Percentiles rank a stretch among this genome's conserved stretches.
These are phyloP conservation scores for Phanerodontia chrysosporium DNA, from an alignment of 768 basidiomycete genomes.

Conservation along the genomic window DNA sequence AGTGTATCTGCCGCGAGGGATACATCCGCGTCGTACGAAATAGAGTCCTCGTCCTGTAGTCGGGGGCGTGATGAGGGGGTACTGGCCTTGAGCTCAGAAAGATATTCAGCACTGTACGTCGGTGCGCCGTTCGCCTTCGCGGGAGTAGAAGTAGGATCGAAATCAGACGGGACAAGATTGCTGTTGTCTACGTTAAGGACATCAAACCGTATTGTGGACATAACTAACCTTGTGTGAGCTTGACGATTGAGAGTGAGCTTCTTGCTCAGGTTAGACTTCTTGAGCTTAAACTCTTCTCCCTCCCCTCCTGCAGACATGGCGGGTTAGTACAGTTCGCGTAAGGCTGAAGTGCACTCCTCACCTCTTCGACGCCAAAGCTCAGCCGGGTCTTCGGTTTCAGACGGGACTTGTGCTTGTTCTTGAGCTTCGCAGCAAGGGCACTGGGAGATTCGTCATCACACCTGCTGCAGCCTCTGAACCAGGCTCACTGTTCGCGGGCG, in stretches of 20 bases:
- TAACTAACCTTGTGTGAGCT: slow-evolving; percentile 27
- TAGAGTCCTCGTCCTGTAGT: slow-evolving; percentile 27
- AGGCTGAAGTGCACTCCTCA: slow-evolving; percentile 24
- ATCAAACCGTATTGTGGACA: not conserved
- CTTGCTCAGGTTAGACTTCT: slow-evolving; percentile 73
- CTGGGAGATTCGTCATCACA: slow-evolving; percentile 50
- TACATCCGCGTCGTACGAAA: slow-evolving; percentile 45
- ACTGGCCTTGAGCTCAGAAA: slow-evolving; percentile 75
- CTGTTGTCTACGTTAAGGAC: slow-evolving; percentile 21
- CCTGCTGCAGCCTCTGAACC: slow-evolving; percentile 27
- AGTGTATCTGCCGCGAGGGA: slow-evolving; percentile 38
- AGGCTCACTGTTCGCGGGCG: slow-evolving; percentile 12
- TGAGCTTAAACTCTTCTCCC: slow-evolving; percentile 69
- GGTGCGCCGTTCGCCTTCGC: slow-evolving; percentile 43
- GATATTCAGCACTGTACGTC: slow-evolving; percentile 66
- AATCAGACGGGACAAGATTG: slow-evolving; percentile 37
- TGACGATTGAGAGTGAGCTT: slow-evolving; percentile 56
- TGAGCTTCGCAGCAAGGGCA: slow-evolving; percentile 60
- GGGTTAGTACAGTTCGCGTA: slow-evolving; percentile 24
- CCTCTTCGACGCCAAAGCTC: slow-evolving; percentile 78
- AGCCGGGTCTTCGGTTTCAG: slow-evolving; percentile 61
- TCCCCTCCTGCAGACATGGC: slow-evolving; percentile 42
- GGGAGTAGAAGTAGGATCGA: slow-evolving; percentile 51
- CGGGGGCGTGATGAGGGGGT: slow-evolving; percentile 56
- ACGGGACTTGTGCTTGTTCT: slow-evolving; percentile 62